phyloP scores from a whole-genome alignment of 352 stramenopile genomes.

The Porosira glacialis region DNA sequence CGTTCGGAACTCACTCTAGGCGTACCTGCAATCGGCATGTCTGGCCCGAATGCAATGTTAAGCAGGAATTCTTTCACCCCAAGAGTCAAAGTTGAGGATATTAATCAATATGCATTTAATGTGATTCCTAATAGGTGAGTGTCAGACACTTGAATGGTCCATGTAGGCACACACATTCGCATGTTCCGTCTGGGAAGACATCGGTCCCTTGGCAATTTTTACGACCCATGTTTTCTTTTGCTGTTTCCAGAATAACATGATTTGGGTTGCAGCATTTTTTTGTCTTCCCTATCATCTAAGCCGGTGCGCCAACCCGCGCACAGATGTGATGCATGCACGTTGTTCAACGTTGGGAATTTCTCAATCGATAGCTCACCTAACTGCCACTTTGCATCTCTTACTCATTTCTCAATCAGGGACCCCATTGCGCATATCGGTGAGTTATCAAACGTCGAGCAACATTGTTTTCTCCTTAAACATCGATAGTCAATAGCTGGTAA shows the following conservation, averaged over 20 bases:
- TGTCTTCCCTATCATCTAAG: slow-evolving; percentile 7
- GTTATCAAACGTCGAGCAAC: slow-evolving; percentile 47
- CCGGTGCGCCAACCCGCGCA: slow-evolving; percentile 23
- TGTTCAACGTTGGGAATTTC: slow-evolving; percentile 20
- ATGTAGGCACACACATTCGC: no score
- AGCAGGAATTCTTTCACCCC: no score
- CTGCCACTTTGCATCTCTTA: neutral
- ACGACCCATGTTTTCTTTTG: slow-evolving; percentile 39
- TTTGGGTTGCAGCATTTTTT: slow-evolving; percentile 60
- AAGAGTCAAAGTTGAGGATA: no score
- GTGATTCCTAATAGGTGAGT: no score
- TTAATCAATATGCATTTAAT: no score
- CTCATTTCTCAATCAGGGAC: neutral
- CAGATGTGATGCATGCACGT: neutral
- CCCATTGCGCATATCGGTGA: no score
- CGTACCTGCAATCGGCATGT: no score
- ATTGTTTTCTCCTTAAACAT: slow-evolving; percentile 74
- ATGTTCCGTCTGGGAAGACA: no score
- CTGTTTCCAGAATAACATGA: slow-evolving; percentile 69
- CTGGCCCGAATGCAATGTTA: no score
- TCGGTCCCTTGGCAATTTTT: neutral
- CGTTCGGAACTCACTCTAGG: no score
- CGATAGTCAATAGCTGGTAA: no score
- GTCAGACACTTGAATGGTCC: no score
- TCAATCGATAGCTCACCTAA: neutral